These are phyloP conservation scores for Fraxinus velutina DNA, from an alignment of 305 asterid genomes.

Conservation along the genomic window DNA sequence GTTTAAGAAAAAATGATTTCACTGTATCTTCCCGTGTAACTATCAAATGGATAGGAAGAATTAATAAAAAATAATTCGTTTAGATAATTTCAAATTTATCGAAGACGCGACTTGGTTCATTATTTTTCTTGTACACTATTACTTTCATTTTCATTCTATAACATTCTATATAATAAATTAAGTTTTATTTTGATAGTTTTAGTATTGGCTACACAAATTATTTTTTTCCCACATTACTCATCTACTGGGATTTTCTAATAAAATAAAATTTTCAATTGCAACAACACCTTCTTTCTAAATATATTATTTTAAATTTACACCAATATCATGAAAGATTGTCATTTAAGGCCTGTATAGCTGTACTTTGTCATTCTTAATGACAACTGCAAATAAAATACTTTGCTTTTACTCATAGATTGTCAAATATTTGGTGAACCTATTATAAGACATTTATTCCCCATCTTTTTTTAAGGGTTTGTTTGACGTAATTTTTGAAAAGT, in stretches of 20 bases:
- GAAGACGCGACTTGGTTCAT: not conserved
- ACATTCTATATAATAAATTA: not conserved
- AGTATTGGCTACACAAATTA: not conserved
- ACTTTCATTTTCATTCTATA: not conserved
- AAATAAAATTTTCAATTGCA: not conserved
- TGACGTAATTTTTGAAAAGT: too few species aligned
- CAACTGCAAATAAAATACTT: not conserved
- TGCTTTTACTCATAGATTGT: not conserved
- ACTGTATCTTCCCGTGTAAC: not conserved
- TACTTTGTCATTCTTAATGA: not conserved
- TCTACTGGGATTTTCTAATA: not conserved
- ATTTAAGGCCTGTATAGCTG: not conserved
- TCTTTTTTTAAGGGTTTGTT: slow-evolving; percentile 4
- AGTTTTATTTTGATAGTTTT: not conserved
- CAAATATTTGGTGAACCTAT: not conserved
- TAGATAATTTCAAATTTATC: not conserved
- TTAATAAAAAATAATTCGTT: too few species aligned
- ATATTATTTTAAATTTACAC: not conserved
- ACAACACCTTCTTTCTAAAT: not conserved
- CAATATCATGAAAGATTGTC: not conserved
- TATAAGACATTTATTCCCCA: not conserved
- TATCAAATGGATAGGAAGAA: not conserved
- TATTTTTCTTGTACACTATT: not conserved
- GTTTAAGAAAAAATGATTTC: too few species aligned
- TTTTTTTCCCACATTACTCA: not conserved